phyloP scores from a whole-genome alignment of 192 early-diverging fungal species.

The Dispira parvispora region DNA sequence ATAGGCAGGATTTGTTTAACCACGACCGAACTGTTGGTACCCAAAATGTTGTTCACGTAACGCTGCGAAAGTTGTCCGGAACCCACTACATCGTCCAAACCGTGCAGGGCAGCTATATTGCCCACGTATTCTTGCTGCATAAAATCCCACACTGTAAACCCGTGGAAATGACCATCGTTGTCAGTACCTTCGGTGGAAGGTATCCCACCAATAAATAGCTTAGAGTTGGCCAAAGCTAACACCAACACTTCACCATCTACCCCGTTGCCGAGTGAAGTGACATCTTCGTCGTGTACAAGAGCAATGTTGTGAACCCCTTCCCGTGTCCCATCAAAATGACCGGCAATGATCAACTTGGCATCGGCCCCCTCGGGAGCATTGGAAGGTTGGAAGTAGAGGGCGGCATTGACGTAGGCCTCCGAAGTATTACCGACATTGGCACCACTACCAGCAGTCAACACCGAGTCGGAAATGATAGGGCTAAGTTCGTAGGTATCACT shows the following conservation, averaged over 20 bases:
- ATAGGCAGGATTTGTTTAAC: slow-evolving; percentile 26
- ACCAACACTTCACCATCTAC: slow-evolving; percentile 30
- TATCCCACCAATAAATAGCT: slow-evolving; percentile 37
- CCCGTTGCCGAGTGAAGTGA: slow-evolving; percentile 20
- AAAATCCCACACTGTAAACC: slow-evolving; percentile 29
- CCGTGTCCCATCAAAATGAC: slow-evolving; percentile 29
- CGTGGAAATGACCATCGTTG: slow-evolving; percentile 16
- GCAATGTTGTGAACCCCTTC: slow-evolving; percentile 24
- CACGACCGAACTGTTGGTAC: slow-evolving; percentile 14
- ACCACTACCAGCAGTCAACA: neutral
- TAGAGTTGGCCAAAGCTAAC: slow-evolving; percentile 28
- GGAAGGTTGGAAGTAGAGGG: slow-evolving; percentile 23
- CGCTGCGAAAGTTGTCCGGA: slow-evolving; percentile 15
- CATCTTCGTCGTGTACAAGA: slow-evolving; percentile 22
- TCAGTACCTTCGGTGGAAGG: slow-evolving; percentile 14
- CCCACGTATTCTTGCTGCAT: slow-evolving; percentile 13
- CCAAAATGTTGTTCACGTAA: slow-evolving; percentile 12
- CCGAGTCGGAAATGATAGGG: neutral
- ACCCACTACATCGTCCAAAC: slow-evolving; percentile 14
- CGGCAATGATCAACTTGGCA: slow-evolving; percentile 30
- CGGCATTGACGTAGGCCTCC: slow-evolving; percentile 26
- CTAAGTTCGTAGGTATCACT: neutral
- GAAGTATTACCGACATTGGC: neutral
- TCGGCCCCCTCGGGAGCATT: slow-evolving; percentile 24
- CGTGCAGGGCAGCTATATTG: slow-evolving; percentile 12